Percentiles rank a stretch among this genome's conserved stretches.
Conservation (phyloP, 176 grass and related monocot genomes). For the Canna indica region DNA sequence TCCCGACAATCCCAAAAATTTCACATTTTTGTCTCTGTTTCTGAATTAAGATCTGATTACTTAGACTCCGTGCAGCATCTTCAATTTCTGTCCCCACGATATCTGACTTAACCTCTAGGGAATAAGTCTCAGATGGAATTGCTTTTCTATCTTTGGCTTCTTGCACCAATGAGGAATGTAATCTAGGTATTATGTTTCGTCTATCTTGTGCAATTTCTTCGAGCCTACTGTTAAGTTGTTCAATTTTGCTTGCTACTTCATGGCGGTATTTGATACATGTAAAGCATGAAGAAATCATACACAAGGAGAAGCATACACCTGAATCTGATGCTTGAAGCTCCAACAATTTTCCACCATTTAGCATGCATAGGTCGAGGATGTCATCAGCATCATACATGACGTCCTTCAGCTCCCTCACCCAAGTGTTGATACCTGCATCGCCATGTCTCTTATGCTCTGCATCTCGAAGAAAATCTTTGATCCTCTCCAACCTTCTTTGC, state of each 20-base stretch:
- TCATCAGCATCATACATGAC: slow-evolving; percentile 34
- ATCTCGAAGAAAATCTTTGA: slow-evolving; percentile 13
- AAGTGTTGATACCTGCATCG: slow-evolving; percentile 10
- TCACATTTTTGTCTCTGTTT: background rate
- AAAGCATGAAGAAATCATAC: background rate
- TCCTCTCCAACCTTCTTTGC: slow-evolving; percentile 1
- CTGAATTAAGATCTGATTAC: background rate
- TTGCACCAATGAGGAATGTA: background rate
- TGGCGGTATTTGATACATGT: background rate
- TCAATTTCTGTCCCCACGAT: background rate
- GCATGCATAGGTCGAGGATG: slow-evolving; percentile 21
- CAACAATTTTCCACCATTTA: background rate
- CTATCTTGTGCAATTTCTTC: background rate
- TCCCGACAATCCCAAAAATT: background rate
- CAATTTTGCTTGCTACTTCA: background rate
- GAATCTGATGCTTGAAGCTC: background rate
- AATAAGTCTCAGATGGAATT: background rate
- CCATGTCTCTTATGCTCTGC: slow-evolving; percentile 21
- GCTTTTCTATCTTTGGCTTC: background rate
- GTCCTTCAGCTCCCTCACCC: slow-evolving; percentile 29
- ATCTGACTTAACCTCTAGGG: background rate
- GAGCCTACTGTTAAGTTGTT: background rate
- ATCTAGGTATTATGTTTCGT: background rate
- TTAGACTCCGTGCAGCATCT: background rate
- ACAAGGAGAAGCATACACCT: background rate